A percentile compares a stretch with the other conserved stretches of the same genome.
Evolutionary conservation across 176 grass and related monocot genomes (phyloP).

Genomic region (Poa pratensis): DNA sequence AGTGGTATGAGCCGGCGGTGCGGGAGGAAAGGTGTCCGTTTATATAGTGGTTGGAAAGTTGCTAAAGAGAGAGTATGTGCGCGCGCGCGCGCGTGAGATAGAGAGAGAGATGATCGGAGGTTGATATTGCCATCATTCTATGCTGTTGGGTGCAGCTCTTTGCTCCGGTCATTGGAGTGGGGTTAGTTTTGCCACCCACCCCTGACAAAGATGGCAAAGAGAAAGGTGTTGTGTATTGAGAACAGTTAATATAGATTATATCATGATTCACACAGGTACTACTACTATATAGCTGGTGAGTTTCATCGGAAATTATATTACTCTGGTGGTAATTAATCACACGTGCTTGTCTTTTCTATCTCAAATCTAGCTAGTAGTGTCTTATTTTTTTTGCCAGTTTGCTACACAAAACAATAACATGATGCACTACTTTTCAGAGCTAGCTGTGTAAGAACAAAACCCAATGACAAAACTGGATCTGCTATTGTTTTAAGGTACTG

Average conservation of each 20-base stretch:
- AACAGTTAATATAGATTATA: background rate
- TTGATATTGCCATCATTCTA: slow-evolving; percentile 54
- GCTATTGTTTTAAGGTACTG: slow-evolving; percentile 1
- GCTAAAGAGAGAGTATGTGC: background rate
- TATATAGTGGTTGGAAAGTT: slow-evolving; percentile 55
- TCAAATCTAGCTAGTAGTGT: background rate
- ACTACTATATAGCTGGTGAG: background rate
- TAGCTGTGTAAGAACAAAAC: background rate
- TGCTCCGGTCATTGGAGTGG: slow-evolving; percentile 42
- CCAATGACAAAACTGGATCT: background rate
- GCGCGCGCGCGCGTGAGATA: background rate
- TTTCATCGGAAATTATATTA: background rate
- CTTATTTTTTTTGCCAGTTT: background rate
- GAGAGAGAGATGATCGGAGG: slow-evolving; percentile 3
- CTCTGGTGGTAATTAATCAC: background rate
- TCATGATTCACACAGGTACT: background rate
- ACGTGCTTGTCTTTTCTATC: background rate
- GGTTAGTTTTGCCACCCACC: slow-evolving; percentile 89
- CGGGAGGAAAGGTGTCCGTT: slow-evolving; percentile 40
- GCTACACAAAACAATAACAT: background rate
- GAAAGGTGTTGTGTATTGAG: background rate
- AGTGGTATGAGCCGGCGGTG: slow-evolving; percentile 9
- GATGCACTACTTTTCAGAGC: background rate
- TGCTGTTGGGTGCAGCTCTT: slow-evolving; percentile 43
- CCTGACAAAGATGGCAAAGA: slow-evolving; percentile 43